Percentiles rank a stretch among this genome's conserved stretches.
phyloP scores from a whole-genome alignment of 176 grass and related monocot species.

The Elymus sibiricus region DNA sequence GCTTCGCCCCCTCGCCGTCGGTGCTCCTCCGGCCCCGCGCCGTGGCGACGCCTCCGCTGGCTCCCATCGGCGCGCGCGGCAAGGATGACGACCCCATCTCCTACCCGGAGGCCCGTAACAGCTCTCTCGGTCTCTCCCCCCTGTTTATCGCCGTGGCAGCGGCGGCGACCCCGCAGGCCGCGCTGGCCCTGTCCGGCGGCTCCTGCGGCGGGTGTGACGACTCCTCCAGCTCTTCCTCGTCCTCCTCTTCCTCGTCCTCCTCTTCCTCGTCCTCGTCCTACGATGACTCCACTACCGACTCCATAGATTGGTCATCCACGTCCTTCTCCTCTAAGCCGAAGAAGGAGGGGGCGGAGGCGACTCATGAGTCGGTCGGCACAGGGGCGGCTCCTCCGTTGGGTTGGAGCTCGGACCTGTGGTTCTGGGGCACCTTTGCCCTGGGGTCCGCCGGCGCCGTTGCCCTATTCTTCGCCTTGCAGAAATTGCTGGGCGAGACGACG shows the following conservation, averaged over 20 bases:
- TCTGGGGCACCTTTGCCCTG: background rate
- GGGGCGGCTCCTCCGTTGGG: background rate
- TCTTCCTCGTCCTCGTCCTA: background rate
- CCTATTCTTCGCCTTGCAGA: background rate
- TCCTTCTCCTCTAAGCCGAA: background rate
- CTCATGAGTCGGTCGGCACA: constrained; percentile 23
- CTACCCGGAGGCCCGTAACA: background rate
- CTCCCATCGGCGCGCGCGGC: background rate
- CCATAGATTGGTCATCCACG: constrained; percentile 3
- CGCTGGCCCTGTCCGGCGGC: constrained; percentile 26
- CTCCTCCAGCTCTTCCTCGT: background rate
- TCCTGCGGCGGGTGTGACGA: constrained; percentile 20
- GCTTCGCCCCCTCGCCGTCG: background rate
- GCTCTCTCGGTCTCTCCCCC: background rate
- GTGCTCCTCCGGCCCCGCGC: background rate
- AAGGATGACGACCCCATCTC: background rate
- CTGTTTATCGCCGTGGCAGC: background rate
- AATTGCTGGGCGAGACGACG: background rate
- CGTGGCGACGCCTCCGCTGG: background rate
- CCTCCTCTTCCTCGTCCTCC: background rate
- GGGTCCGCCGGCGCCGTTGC: background rate
- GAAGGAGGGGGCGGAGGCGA: background rate
- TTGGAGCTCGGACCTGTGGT: background rate
- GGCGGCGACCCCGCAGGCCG: background rate
- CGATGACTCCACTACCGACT: background rate